Conservation (phyloP, 768 basidiomycete species). For the Boletus reticuloceps region DNA sequence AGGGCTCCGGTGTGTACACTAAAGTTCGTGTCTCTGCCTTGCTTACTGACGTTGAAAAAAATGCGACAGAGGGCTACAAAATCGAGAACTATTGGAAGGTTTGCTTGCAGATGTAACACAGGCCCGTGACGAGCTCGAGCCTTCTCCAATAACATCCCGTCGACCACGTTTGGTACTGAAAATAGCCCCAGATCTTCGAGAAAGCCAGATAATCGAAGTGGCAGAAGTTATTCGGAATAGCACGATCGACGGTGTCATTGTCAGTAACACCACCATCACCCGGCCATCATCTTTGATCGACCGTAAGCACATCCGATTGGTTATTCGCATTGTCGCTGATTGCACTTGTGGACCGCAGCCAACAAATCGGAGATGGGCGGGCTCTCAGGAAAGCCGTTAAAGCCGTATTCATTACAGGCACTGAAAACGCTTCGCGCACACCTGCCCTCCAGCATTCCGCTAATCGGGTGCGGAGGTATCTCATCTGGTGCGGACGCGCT, state of each 20-base stretch:
- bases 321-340: slow-evolving; percentile 18
- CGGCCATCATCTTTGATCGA: slow-evolving; percentile 64
- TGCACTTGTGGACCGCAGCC: slow-evolving; percentile 34
- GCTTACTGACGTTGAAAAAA: background rate
- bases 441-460: slow-evolving; percentile 75
- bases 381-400: slow-evolving; percentile 87
- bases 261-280: slow-evolving; percentile 93
- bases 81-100: slow-evolving; percentile 63
- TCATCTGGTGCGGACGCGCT: slow-evolving; percentile 82
- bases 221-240: slow-evolving; percentile 71
- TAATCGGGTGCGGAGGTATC: slow-evolving; percentile 96
- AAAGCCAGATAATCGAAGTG: slow-evolving; percentile 77
- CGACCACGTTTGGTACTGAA: slow-evolving; percentile 88
- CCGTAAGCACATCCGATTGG: slow-evolving; percentile 37
- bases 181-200: slow-evolving; percentile 87
- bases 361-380: slow-evolving; percentile 79
- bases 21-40: background rate
- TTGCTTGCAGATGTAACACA: slow-evolving; percentile 70
- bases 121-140: slow-evolving; percentile 66
- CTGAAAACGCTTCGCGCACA: slow-evolving; percentile 71
- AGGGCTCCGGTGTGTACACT: slow-evolving; percentile 68
- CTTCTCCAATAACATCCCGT: slow-evolving; percentile 42
- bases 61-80: slow-evolving; percentile 69
- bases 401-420: slow-evolving; percentile 72
- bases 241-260: slow-evolving; percentile 91